Evolutionary conservation across 345 rosid species (phyloP), one percentile per base, ranked within the genome.

Genomic region (Pelargonium nanum): DNA sequence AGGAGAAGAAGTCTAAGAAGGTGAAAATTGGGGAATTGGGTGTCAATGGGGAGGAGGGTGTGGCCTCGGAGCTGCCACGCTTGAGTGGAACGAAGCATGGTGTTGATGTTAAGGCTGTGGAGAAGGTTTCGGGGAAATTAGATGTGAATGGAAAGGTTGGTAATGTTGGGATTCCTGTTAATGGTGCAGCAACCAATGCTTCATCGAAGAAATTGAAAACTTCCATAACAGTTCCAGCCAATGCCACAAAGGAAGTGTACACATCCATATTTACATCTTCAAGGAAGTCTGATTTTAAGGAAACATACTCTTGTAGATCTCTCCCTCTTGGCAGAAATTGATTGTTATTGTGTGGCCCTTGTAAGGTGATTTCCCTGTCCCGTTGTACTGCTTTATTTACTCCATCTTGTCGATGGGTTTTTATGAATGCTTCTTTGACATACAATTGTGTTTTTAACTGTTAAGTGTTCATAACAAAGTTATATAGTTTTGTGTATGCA

Each of bases 181-280:
- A 62, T 22, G 67, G 63, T 6, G 53, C 48, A 15, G 44, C 9
- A 6, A 55, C 22, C 16, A 56, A 34, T 55, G 51, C 21, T 28
- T 51, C 56, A 22, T 59, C 22, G 71, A 93, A 90, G 81, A 70
- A 76, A 66, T 88, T 87, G 66, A 88, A 80, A 70, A 95, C 89
- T 0, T 70, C 26, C 0, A 90, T 83, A 74, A 56, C 67, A 28
- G 88, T 79, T 4, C 99, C 99, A 0, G 73, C 80, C 26, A 77
- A 90, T 82, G 91, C 99, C 1, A 94, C 78, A 0, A 86, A 86
- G 79, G 86, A 82, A 62, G 93, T 90, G 2, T 88, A 86, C 71
- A 91, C 99, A 25, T 94, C 97, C 1, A 82, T 94, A 20, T 94
- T 94, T 71, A 88, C 92, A 13, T 88, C 96, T 0, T 90, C 95